phyloP scores from a whole-genome alignment of 73 alveolate species.

The Paramecium sexaurelia region DNA sequence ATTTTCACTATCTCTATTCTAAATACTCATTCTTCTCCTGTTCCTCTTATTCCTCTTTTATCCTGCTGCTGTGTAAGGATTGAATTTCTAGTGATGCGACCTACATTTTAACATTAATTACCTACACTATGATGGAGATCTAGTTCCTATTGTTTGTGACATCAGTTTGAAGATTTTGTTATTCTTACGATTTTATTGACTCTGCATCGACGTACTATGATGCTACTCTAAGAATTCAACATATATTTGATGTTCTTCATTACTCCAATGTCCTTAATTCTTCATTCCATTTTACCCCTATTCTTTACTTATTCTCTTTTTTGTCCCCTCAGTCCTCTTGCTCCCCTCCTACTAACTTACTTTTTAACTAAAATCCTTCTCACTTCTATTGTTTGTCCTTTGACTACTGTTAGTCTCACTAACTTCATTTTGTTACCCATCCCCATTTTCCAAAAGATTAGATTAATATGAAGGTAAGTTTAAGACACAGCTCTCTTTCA shows the following conservation, averaged over 20 bases:
- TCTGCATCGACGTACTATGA: background rate
- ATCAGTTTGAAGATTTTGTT: slow-evolving; percentile 43
- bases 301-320: background rate
- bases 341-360: background rate
- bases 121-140: slow-evolving; percentile 58
- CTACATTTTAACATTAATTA: background rate
- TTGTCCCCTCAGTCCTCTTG: background rate
- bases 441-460: background rate
- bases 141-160: slow-evolving; percentile 44
- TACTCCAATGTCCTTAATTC: slow-evolving; percentile 30
- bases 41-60: slow-evolving; percentile 31
- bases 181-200: background rate
- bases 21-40: background rate
- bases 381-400: background rate
- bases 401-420: background rate
- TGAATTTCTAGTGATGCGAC: slow-evolving; percentile 46
- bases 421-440: background rate
- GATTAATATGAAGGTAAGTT: background rate
- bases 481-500: slow-evolving; percentile 12
- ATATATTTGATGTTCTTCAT: background rate
- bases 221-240: slow-evolving; percentile 31
- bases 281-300: background rate
- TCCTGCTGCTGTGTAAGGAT: slow-evolving; percentile 50
- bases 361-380: background rate
- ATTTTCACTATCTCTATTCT: background rate